Evolutionary conservation across 768 basidiomycete species (phyloP).

Genomic region (Lyophyllum atratum): DNA sequence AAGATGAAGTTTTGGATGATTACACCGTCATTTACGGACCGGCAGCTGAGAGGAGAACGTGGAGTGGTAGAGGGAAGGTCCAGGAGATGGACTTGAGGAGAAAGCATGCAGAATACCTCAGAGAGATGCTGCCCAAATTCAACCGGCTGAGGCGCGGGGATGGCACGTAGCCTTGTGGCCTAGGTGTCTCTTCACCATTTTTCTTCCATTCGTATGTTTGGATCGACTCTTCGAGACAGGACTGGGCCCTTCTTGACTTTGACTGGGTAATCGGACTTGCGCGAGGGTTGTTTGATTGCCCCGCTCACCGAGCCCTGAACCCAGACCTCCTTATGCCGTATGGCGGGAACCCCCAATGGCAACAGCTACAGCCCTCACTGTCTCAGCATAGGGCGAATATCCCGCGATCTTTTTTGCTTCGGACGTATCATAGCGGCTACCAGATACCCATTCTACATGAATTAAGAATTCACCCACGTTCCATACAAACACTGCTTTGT

Average conservation of each 20-base stretch:
- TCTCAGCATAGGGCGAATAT: too few relatives aligned
- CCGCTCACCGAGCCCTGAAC: not conserved
- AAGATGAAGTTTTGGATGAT: slow-evolving; percentile 78
- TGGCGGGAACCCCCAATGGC: not conserved
- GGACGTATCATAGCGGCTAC: too few relatives aligned
- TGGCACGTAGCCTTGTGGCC: slow-evolving; percentile 36
- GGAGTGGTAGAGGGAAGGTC: slow-evolving; percentile 83
- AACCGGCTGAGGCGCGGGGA: slow-evolving; percentile 70
- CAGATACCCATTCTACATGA: too few relatives aligned
- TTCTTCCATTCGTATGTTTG: not conserved
- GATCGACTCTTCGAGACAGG: not conserved
- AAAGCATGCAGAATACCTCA: slow-evolving; percentile 90
- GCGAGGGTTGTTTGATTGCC: not conserved
- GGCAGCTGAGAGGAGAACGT: slow-evolving; percentile 68
- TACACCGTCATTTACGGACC: slow-evolving; percentile 86
- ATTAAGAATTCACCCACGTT: too few relatives aligned
- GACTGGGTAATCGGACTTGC: not conserved
- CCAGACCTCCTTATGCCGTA: not conserved
- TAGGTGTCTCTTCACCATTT: not conserved
- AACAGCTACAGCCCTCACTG: too few relatives aligned
- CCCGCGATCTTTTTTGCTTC: too few relatives aligned
- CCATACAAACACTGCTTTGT: too few relatives aligned
- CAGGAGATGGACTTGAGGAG: slow-evolving; percentile 82
- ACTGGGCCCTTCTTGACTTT: not conserved
- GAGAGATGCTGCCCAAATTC: slow-evolving; percentile 91